These are phyloP conservation scores for Lathyrus sativus DNA, from an alignment of 306 rosid genomes.

Conservation along the genomic window DNA sequence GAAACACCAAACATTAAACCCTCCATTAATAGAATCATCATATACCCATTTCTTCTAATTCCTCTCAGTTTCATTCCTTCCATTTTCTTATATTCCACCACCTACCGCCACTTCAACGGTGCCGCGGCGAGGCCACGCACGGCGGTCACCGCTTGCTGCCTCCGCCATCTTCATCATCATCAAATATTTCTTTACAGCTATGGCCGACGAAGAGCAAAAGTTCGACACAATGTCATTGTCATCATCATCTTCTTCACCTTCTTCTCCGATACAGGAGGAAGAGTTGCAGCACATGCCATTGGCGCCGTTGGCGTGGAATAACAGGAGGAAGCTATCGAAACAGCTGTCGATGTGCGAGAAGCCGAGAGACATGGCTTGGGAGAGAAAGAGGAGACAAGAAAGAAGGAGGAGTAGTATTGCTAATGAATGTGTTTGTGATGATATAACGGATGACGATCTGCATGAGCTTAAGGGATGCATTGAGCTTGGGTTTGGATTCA, in stretches of 20 bases:
- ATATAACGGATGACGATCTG: slow-evolving; percentile 73
- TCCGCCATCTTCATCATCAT: slow-evolving; percentile 27
- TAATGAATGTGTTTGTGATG: slow-evolving; percentile 41
- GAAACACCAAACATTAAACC: slow-evolving; percentile 10
- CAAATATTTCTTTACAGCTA: background rate
- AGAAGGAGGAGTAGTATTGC: slow-evolving; percentile 38
- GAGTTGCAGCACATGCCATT: slow-evolving; percentile 58
- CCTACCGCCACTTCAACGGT: slow-evolving; percentile 5
- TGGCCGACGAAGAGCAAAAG: slow-evolving; percentile 15
- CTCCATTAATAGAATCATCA: slow-evolving; percentile 39
- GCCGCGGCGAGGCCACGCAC: slow-evolving; percentile 39
- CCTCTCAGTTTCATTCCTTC: background rate
- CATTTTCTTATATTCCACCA: background rate
- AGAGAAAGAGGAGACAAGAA: slow-evolving; percentile 70
- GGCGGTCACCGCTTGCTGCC: slow-evolving; percentile 42
- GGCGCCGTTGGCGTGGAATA: slow-evolving; percentile 49
- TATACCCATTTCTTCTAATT: background rate
- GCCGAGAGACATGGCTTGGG: slow-evolving; percentile 80
- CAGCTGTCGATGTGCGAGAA: slow-evolving; percentile 75
- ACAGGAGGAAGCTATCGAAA: slow-evolving; percentile 54
- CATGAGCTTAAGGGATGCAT: slow-evolving; percentile 83
- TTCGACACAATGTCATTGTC: background rate
- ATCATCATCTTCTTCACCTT: background rate
- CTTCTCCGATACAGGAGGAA: slow-evolving; percentile 29
- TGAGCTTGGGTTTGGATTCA: slow-evolving; percentile 92